phyloP scores from a whole-genome alignment of 257 asterid species.

The Nicotiana sylvestris region DNA sequence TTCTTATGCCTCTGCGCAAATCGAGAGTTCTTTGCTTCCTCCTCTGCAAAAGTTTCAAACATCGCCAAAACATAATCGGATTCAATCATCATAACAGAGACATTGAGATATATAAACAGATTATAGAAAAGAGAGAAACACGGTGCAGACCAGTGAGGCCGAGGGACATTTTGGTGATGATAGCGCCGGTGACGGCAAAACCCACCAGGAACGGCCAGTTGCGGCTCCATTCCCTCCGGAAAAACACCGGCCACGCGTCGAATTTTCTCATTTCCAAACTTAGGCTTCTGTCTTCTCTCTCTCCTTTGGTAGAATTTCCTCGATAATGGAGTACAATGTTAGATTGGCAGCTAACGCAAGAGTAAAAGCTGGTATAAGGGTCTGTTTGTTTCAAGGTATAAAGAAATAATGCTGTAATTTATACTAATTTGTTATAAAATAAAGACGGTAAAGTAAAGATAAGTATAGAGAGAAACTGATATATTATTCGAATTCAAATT shows the following conservation, averaged over 20 bases:
- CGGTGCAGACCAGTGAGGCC: constrained; percentile 23
- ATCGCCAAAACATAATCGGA: not conserved
- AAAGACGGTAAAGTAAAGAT: no score
- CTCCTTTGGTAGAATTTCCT: not conserved
- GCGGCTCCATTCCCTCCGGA: constrained; percentile 30
- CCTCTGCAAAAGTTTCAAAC: constrained; percentile 16
- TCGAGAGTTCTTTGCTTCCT: constrained; percentile 29
- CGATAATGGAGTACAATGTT: not conserved
- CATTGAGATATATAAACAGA: not conserved
- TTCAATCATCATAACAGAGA: not conserved
- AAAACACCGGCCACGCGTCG: constrained; percentile 35
- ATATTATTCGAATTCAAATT: no score
- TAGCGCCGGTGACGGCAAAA: constrained; percentile 33
- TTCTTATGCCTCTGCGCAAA: constrained; percentile 28
- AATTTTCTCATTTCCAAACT: constrained; percentile 25
- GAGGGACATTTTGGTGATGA: constrained; percentile 30
- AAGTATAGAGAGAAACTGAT: no score
- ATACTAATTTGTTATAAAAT: no score
- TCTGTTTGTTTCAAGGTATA: no score
- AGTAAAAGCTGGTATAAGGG: not conserved
- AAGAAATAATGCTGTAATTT: no score
- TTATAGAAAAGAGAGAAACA: not conserved
- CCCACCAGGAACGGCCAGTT: constrained; percentile 38
- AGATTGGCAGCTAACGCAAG: not conserved
- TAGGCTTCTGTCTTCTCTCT: not conserved